A percentile compares a stretch with the other conserved stretches of the same genome.
Conservation (phyloP, 768 basidiomycete genomes). For the Rhodosporidiobolus odoratus region DNA sequence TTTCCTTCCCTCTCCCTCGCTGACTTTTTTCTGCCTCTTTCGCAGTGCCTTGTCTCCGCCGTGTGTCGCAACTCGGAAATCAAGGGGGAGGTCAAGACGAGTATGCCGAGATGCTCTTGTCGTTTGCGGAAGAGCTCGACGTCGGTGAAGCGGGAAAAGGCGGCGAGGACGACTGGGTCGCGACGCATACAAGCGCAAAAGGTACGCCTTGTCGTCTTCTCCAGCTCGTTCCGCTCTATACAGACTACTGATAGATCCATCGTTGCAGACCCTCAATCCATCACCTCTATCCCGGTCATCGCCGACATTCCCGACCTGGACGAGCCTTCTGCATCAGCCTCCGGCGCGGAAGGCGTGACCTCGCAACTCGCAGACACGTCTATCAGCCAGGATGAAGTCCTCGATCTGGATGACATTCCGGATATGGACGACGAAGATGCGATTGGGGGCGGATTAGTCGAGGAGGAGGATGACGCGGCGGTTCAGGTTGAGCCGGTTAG, state of each 20-base stretch:
- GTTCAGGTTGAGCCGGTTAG: slow-evolving; percentile 35
- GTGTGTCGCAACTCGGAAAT: slow-evolving; percentile 67
- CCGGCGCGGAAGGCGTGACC: not conserved
- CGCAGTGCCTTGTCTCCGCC: slow-evolving; percentile 83
- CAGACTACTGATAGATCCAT: not conserved
- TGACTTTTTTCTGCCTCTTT: not conserved
- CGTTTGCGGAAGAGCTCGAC: slow-evolving; percentile 61
- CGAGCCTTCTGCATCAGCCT: slow-evolving; percentile 43
- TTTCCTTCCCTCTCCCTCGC: not conserved
- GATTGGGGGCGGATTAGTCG: slow-evolving; percentile 54
- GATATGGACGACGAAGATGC: slow-evolving; percentile 76
- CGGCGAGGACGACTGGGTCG: slow-evolving; percentile 86
- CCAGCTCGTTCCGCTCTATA: too few species aligned
- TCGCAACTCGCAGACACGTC: slow-evolving; percentile 44
- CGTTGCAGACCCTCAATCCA: slow-evolving; percentile 15
- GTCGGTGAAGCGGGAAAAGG: slow-evolving; percentile 56
- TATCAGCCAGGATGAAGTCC: slow-evolving; percentile 46
- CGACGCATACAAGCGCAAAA: slow-evolving; percentile 80
- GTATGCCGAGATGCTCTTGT: slow-evolving; percentile 86
- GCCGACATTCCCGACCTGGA: slow-evolving; percentile 85
- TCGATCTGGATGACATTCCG: slow-evolving; percentile 93
- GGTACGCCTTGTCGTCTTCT: slow-evolving; percentile 32
- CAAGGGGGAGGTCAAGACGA: slow-evolving; percentile 69
- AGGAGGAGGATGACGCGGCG: slow-evolving; percentile 82
- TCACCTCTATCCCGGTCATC: slow-evolving; percentile 52